Percentiles rank a stretch among this genome's conserved stretches.
These are phyloP conservation scores for Colletotrichum sp. DNA, from an alignment of 2,329 filamentous ascomycete genomes.

Conservation along the genomic window DNA sequence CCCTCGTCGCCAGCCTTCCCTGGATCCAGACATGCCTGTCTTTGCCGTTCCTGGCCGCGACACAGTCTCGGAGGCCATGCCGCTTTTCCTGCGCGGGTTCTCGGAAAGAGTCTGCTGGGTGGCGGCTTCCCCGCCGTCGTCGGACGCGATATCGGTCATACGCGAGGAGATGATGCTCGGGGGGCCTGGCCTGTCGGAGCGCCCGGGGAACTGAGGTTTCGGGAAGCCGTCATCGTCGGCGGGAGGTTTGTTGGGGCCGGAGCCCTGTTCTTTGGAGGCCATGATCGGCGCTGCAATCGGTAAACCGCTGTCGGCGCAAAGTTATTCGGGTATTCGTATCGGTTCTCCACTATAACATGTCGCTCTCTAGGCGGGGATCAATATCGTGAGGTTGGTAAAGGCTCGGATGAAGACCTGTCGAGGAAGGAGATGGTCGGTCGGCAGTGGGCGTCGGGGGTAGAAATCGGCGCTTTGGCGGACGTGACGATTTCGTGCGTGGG, in stretches of 20 bases:
- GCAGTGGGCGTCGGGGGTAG: not conserved
- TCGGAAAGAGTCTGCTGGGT: slow-evolving; percentile 34
- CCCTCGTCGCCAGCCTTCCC: slow-evolving; percentile 37
- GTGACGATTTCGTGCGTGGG: not conserved
- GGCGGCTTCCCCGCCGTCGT: slow-evolving; percentile 55
- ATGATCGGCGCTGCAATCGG: slow-evolving; percentile 29
- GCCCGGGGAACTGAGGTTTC: slow-evolving; percentile 41
- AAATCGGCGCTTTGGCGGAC: slow-evolving; percentile 6
- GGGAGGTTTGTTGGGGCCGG: slow-evolving; percentile 37
- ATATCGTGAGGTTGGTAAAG: not conserved
- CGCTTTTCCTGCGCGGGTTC: slow-evolving; percentile 8
- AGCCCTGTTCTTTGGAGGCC: slow-evolving; percentile 40
- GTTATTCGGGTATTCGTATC: not conserved
- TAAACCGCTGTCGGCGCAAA: not conserved
- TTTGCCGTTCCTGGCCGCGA: slow-evolving; percentile 61
- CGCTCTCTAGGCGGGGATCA: not conserved
- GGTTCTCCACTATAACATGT: slow-evolving; percentile 7
- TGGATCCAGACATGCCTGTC: slow-evolving; percentile 43
- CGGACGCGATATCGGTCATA: slow-evolving; percentile 69
- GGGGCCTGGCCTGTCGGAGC: slow-evolving; percentile 50
- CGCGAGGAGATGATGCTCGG: slow-evolving; percentile 74
- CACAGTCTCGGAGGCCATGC: slow-evolving; percentile 41
- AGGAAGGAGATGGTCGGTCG: not conserved
- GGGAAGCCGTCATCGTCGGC: slow-evolving; percentile 44
- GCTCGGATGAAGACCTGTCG: not conserved